Conservation (phyloP, 106 monocot genomes). For the Acorus calamus region DNA sequence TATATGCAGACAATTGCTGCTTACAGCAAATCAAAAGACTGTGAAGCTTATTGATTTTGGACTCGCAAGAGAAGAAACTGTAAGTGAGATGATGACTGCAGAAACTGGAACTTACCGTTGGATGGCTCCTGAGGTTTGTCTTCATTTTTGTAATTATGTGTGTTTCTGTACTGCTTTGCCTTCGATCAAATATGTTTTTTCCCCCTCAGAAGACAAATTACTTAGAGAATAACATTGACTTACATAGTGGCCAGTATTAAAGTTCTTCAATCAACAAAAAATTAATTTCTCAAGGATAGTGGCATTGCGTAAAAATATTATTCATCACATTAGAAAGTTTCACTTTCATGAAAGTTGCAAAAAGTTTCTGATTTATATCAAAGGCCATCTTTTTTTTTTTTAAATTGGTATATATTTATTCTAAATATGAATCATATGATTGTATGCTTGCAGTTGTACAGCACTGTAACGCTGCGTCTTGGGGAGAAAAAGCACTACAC, state of each 20-base stretch:
- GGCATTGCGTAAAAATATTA: too few species aligned
- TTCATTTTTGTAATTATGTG: neutral
- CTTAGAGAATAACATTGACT: too few species aligned
- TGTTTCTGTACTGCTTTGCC: neutral
- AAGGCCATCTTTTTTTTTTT: neutral
- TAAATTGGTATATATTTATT: neutral
- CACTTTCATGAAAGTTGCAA: too few species aligned
- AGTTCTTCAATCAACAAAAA: too few species aligned
- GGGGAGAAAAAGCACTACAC: slow-evolving; percentile 99
- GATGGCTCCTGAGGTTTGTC: slow-evolving; percentile 96
- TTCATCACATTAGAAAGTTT: too few species aligned
- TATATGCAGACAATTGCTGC: slow-evolving; percentile 72
- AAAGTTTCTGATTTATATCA: too few species aligned
- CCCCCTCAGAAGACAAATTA: too few species aligned
- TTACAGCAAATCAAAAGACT: slow-evolving; percentile 78
- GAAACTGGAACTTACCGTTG: slow-evolving; percentile 97
- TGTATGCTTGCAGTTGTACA: slow-evolving; percentile 61
- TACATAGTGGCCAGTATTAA: too few species aligned
- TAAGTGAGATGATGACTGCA: slow-evolving; percentile 99
- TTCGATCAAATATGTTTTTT: neutral
- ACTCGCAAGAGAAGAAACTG: slow-evolving; percentile 93
- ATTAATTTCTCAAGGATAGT: too few species aligned
- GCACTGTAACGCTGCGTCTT: slow-evolving; percentile 83
- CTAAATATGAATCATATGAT: neutral
- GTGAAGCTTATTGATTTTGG: slow-evolving; percentile 96